Evolutionary conservation across 768 basidiomycete genomes (phyloP).

Genomic region (Tricholoma sp.): DNA sequence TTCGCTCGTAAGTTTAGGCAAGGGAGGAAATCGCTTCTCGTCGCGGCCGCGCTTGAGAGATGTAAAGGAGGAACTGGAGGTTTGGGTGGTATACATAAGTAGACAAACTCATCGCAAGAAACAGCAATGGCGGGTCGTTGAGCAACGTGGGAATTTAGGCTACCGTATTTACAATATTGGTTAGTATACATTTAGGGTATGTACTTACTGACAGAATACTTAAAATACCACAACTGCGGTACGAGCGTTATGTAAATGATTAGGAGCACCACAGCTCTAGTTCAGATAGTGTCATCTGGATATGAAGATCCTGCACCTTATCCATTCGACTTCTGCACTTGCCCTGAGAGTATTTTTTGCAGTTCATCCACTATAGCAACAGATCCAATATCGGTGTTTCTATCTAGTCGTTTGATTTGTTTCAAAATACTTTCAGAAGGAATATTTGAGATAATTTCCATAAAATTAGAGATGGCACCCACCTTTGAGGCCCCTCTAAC

Average conservation of each 20-base stretch:
- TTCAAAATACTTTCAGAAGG: conserved; percentile 31
- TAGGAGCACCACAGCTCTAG: conserved; percentile 1
- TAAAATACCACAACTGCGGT: background rate
- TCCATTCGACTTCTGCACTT: conserved; percentile 22
- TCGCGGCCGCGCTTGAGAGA: conserved; percentile 16
- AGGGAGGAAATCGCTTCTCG: conserved; percentile 26
- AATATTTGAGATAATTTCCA: background rate
- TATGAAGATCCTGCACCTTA: background rate
- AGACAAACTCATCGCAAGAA: background rate
- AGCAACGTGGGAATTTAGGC: background rate
- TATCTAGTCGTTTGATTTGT: conserved; percentile 40
- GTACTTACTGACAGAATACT: background rate
- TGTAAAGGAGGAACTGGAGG: conserved; percentile 5
- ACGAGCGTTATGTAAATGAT: background rate
- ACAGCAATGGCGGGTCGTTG: background rate
- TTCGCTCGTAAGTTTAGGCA: conserved; percentile 46
- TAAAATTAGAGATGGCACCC: conserved; percentile 1
- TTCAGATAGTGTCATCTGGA: conserved; percentile 20
- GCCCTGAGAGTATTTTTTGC: conserved; percentile 31
- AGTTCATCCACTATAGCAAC: conserved; percentile 31
- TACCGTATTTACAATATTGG: too few relatives aligned
- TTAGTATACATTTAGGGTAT: background rate
- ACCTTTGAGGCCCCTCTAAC: conserved; percentile 51
- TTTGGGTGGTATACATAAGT: conserved; percentile 7
- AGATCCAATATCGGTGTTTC: conserved; percentile 35